phyloP scores from a whole-genome alignment of 2,329 filamentous ascomycete genomes.

The Fusarium praegraminearum region DNA sequence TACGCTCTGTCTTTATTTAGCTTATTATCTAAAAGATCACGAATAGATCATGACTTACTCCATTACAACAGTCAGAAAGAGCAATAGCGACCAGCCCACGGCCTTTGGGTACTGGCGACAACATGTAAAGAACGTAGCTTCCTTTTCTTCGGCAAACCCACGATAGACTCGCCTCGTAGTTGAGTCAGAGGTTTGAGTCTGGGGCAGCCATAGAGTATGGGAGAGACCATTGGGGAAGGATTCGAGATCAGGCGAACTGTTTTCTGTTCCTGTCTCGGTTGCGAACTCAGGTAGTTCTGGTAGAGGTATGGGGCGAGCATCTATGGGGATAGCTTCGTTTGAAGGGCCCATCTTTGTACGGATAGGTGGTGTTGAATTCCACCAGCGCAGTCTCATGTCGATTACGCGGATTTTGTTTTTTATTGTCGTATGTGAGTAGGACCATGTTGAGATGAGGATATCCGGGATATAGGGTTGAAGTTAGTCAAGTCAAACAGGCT shows the following conservation, averaged over 20 bases:
- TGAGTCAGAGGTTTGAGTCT: constrained; percentile 31
- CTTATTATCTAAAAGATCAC: neutral
- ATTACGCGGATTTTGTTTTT: constrained; percentile 24
- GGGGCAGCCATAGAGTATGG: constrained; percentile 31
- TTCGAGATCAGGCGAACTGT: constrained; percentile 21
- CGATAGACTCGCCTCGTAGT: constrained; percentile 36
- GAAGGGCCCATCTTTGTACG: constrained; percentile 30
- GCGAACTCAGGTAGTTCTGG: constrained; percentile 36
- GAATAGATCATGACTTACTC: constrained; percentile 21
- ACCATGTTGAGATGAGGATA: constrained; percentile 26
- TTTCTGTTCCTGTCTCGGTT: constrained; percentile 9
- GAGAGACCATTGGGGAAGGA: constrained; percentile 19
- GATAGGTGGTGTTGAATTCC: constrained; percentile 31
- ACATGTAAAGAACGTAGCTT: constrained; percentile 35
- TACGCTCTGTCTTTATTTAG: constrained; percentile 31
- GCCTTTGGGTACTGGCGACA: constrained; percentile 45
- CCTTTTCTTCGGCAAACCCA: constrained; percentile 37
- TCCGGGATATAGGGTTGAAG: constrained; percentile 1
- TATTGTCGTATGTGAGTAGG: constrained; percentile 26
- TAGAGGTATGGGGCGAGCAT: constrained; percentile 32
- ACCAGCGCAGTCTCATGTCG: constrained; percentile 36
- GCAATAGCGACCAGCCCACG: constrained; percentile 42
- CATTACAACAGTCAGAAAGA: constrained; percentile 46
- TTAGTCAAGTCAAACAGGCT: neutral
- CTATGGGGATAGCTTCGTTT: constrained; percentile 29